Evolutionary conservation across 495 filamentous ascomycete genomes (phyloP).

Genomic region (Staphylotrichum tortipilum): DNA sequence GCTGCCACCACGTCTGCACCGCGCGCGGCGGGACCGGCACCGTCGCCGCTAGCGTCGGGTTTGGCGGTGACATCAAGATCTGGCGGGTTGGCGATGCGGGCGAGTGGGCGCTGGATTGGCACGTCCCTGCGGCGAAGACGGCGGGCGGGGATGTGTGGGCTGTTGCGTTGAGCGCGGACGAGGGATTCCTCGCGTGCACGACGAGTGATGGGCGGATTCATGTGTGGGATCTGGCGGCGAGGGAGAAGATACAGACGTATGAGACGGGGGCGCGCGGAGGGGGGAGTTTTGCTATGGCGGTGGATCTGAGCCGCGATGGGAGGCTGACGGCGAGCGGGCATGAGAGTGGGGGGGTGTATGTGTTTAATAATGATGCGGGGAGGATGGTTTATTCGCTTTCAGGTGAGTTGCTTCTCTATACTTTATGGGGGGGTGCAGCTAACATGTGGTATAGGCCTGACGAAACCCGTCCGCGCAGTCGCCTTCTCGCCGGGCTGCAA

Average conservation of each 20-base stretch:
- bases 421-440: not conserved
- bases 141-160: constrained; percentile 72
- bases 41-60: constrained; percentile 72
- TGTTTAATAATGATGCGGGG: constrained; percentile 86
- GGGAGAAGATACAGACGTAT: constrained; percentile 56
- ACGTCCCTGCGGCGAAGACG: constrained; percentile 28
- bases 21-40: constrained; percentile 51
- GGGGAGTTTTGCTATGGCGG: constrained; percentile 67
- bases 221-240: constrained; percentile 64
- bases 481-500: constrained; percentile 79
- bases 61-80: constrained; percentile 74
- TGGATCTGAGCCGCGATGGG: constrained; percentile 72
- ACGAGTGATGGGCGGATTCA: constrained; percentile 78
- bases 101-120: constrained; percentile 40
- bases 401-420: constrained; percentile 40
- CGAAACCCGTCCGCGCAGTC: constrained; percentile 74
- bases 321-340: constrained; percentile 84
- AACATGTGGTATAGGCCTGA: constrained; percentile 53
- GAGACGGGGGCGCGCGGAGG: constrained; percentile 65
- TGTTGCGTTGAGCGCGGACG: constrained; percentile 71
- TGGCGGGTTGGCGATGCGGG: constrained; percentile 54
- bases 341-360: constrained; percentile 85
- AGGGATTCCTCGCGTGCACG: constrained; percentile 70
- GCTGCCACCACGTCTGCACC: constrained; percentile 78
- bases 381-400: constrained; percentile 78